Evolutionary conservation across 345 rosid species (phyloP).

Genomic region (Brassica nigra): DNA sequence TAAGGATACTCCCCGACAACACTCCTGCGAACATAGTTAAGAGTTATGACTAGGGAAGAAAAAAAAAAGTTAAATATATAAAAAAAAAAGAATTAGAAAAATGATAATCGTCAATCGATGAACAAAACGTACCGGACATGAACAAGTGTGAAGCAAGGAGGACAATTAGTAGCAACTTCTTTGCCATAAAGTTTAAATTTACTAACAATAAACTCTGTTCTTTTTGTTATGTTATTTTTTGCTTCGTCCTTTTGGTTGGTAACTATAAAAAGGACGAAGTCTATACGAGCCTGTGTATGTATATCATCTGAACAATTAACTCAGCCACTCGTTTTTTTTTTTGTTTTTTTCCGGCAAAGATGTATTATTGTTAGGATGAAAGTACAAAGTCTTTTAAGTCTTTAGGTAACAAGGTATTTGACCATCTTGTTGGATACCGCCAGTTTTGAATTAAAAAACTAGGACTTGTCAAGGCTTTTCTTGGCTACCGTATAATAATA

Average conservation of each 20-base stretch:
- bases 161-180: background rate
- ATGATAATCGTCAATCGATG: background rate
- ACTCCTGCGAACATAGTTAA: background rate
- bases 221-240: background rate
- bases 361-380: background rate
- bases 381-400: too few species aligned
- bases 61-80: background rate
- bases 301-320: background rate
- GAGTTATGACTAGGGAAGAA: background rate
- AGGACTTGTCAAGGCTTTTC: background rate
- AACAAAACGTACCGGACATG: background rate
- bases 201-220: background rate
- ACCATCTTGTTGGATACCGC: too few species aligned
- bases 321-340: background rate
- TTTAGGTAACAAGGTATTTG: too few species aligned
- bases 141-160: background rate
- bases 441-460: background rate
- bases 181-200: background rate
- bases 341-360: background rate
- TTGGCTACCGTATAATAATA: background rate
- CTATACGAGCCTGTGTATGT: background rate
- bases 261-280: background rate
- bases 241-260: background rate
- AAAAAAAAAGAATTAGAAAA: background rate
- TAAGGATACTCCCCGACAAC: conserved; percentile 13